Evolutionary conservation across 108 stramenopile species (phyloP), one percentile per base, ranked within the genome.

Genomic region (Chaetoceros tenuissimus): DNA sequence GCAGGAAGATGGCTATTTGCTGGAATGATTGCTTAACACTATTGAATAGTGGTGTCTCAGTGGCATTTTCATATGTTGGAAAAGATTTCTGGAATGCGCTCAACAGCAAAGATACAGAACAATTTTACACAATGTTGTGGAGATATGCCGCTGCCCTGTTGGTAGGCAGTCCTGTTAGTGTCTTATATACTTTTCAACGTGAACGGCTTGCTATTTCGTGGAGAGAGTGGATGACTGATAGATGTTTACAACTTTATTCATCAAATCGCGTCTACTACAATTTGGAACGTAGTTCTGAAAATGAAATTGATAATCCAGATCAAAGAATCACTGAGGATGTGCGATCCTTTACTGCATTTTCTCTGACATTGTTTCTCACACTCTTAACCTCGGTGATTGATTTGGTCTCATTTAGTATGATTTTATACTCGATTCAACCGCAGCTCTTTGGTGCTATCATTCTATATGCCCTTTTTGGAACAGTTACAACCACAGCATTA

Each of bases 241-340:
- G 86, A n/a, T 81, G 78, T 31, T 49, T 94, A 16, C 69, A 86
- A 27, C 53, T 89, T 10, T 94, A 90, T 56, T 68, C 65, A 18
- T 71, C 74, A n/a, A 81, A 90, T 59, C 75, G 83, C 8, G 91
- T 87, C 19, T 92, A 84, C 53, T 92, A 92, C 62, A 66, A 68
- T 0, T 53, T 92, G 44, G 87, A 92, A 60, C 76, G 75, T 19
- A 71, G 73, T 23, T 17, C 18, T 21, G 40, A 53, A 47, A 2
- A 2, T 27, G 56, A 71, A 29, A 83, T 88, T 26, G 94, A 94
- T 60, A 97, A 96, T 63, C 93, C 95, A 5, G 97, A 97, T 69
- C 97, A 97, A 63, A 80, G 95, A 40, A 93, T 97, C n/a, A 73
- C 94, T 1, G 94, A 96, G 59, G 97, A 96, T 63, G 95, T 98